Conservation (phyloP, 352 stramenopile genomes). For the Phytopythium litorale region DNA sequence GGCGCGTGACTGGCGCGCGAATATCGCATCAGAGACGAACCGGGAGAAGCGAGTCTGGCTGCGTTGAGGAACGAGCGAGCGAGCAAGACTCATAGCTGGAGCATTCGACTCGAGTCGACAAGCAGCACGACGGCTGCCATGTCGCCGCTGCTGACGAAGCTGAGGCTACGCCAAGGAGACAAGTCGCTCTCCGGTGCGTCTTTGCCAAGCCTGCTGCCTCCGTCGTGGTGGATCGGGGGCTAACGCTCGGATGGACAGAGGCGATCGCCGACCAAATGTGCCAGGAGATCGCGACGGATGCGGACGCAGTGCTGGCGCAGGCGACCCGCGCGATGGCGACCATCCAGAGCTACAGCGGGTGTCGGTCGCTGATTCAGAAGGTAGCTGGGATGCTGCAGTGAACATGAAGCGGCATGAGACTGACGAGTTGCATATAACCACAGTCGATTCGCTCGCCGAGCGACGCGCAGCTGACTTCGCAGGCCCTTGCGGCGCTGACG, state of each 20-base stretch:
- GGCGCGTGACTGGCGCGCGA: background rate
- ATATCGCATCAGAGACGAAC: background rate
- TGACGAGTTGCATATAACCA: background rate
- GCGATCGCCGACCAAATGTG: slow-evolving; percentile 35
- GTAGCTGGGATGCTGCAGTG: slow-evolving; percentile 2
- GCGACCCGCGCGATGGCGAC: slow-evolving; percentile 23
- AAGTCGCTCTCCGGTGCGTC: slow-evolving; percentile 37
- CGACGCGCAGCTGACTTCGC: slow-evolving; percentile 28
- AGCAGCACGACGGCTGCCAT: background rate
- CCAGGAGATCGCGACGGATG: slow-evolving; percentile 33
- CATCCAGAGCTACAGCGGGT: slow-evolving; percentile 45
- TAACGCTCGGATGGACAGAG: slow-evolving; percentile 7
- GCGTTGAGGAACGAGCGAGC: background rate
- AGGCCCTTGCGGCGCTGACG: slow-evolving; percentile 28
- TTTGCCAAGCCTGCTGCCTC: background rate
- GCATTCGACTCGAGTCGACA: background rate
- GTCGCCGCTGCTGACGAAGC: slow-evolving; percentile 25
- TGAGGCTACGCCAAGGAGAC: slow-evolving; percentile 28
- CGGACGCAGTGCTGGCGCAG: slow-evolving; percentile 33
- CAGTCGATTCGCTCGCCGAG: slow-evolving; percentile 35
- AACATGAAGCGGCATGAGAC: background rate
- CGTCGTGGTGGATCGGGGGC: background rate
- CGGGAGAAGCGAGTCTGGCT: background rate
- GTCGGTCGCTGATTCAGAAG: slow-evolving; percentile 42
- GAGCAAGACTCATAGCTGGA: background rate